A percentile compares a stretch with the other conserved stretches of the same genome.
Conservation (phyloP, 805 yeast genomes). For the Teunomyces kruisii region DNA sequence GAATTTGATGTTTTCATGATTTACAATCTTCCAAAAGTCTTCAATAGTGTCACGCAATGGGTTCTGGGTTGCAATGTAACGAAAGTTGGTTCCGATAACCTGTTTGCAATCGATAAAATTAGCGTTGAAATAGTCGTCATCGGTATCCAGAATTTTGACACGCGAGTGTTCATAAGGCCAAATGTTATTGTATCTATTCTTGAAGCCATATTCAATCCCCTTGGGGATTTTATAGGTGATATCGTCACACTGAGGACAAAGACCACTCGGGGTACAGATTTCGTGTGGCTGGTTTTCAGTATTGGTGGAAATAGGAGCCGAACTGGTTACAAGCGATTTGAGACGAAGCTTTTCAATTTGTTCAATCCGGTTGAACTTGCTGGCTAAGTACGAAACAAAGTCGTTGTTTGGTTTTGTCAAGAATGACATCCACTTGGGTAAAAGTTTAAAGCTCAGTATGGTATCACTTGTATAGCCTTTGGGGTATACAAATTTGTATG, state of each 20-base stretch:
- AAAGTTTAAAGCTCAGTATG: conserved; percentile 4
- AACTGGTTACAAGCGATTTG: conserved; percentile 11
- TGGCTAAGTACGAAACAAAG: conserved; percentile 24
- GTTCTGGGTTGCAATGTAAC: conserved; percentile 47
- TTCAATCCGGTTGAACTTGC: conserved; percentile 39
- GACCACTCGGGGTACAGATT: conserved; percentile 39
- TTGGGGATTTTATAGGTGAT: conserved; percentile 39
- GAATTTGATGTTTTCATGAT: conserved; percentile 32
- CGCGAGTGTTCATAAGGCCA: conserved; percentile 53
- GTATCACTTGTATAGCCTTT: not conserved
- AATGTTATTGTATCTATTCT: conserved; percentile 42
- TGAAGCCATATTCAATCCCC: conserved; percentile 38
- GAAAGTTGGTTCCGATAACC: conserved; percentile 18
- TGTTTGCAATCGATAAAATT: conserved; percentile 36
- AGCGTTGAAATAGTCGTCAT: conserved; percentile 47
- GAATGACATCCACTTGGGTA: conserved; percentile 37
- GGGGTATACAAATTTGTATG: conserved; percentile 10
- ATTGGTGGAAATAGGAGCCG: not conserved
- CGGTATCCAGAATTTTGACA: conserved; percentile 29
- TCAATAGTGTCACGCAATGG: conserved; percentile 42
- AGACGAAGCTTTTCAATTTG: conserved; percentile 37
- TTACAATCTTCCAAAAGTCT: conserved; percentile 44
- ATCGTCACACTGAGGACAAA: conserved; percentile 44
- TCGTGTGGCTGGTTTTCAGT: conserved; percentile 13
- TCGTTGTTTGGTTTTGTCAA: conserved; percentile 18